These are phyloP conservation scores for Penicillium sp. DNA, from an alignment of 2,329 filamentous ascomycete species.

Conservation along the genomic window DNA sequence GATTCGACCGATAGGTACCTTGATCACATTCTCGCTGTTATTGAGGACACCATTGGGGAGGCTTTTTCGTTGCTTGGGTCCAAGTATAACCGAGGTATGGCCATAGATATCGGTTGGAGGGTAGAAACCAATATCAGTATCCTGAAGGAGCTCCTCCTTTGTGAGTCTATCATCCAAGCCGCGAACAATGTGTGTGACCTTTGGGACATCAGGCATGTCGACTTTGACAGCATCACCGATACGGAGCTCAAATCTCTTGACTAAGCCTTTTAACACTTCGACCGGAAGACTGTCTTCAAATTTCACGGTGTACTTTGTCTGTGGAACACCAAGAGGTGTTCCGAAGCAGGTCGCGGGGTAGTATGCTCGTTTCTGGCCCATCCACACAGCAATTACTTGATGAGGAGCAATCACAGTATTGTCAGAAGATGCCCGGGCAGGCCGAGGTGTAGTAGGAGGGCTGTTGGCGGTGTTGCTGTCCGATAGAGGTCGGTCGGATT, in stretches of 20 bases:
- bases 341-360: conserved; percentile 62
- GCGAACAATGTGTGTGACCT: conserved; percentile 44
- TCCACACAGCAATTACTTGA: conserved; percentile 60
- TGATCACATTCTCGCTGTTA: conserved; percentile 34
- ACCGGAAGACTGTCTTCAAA: conserved; percentile 47
- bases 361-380: conserved; percentile 54
- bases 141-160: conserved; percentile 26
- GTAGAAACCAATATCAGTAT: conserved; percentile 22
- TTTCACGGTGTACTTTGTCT: conserved; percentile 46
- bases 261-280: conserved; percentile 39
- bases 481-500: conserved; percentile 10
- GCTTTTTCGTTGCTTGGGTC: conserved; percentile 44
- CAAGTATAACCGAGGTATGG: conserved; percentile 41
- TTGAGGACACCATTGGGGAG: conserved; percentile 34
- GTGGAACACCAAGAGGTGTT: conserved; percentile 37
- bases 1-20: conserved; percentile 45
- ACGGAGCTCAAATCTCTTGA: conserved; percentile 47
- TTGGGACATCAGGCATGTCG: conserved; percentile 43
- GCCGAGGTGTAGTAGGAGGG: conserved; percentile 14
- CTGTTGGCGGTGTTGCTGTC: conserved; percentile 10
- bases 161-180: conserved; percentile 41
- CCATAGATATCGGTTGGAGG: conserved; percentile 46
- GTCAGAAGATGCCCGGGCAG: conserved; percentile 11
- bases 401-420: conserved; percentile 44
- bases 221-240: conserved; percentile 50